Conservation (phyloP, 2,329 filamentous ascomycete species). For the Aspergillus ibericus region DNA sequence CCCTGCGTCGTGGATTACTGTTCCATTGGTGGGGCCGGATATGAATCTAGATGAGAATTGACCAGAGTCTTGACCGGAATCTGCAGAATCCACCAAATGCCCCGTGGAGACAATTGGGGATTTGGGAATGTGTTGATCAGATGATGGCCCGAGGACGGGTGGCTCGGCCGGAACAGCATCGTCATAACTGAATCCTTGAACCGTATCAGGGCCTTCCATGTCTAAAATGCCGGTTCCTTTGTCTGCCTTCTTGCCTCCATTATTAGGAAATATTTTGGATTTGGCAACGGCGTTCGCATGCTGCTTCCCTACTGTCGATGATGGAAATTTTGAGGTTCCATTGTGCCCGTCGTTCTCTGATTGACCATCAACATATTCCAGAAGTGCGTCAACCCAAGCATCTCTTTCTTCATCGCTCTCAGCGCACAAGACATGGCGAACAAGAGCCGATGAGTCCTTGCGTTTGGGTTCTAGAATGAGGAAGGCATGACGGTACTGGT, state of each 20-base stretch:
- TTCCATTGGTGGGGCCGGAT: slow-evolving; percentile 80
- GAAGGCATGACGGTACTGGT: slow-evolving; percentile 96
- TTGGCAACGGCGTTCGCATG: slow-evolving; percentile 22
- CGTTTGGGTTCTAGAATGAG: slow-evolving; percentile 93
- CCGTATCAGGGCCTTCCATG: slow-evolving; percentile 30
- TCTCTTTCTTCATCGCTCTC: slow-evolving; percentile 93
- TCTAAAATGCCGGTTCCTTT: slow-evolving; percentile 44
- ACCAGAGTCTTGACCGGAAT: slow-evolving; percentile 29
- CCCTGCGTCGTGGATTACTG: slow-evolving; percentile 78
- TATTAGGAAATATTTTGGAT: slow-evolving; percentile 25
- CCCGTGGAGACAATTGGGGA: slow-evolving; percentile 36
- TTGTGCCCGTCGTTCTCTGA: slow-evolving; percentile 33
- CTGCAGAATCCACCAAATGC: slow-evolving; percentile 31
- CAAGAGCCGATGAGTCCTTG: slow-evolving; percentile 83
- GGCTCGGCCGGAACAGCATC: slow-evolving; percentile 59
- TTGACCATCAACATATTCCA: slow-evolving; percentile 75
- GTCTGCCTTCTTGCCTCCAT: slow-evolving; percentile 28
- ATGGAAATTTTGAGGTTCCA: slow-evolving; percentile 21
- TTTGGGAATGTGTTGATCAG: slow-evolving; percentile 32
- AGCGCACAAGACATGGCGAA: slow-evolving; percentile 91
- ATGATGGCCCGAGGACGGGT: slow-evolving; percentile 51
- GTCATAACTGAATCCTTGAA: slow-evolving; percentile 57
- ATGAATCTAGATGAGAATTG: slow-evolving; percentile 56
- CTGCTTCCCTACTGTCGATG: slow-evolving; percentile 20
- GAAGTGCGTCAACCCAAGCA: slow-evolving; percentile 84